Evolutionary conservation across 768 basidiomycete genomes (phyloP).

Genomic region (Phallus indusiatus): DNA sequence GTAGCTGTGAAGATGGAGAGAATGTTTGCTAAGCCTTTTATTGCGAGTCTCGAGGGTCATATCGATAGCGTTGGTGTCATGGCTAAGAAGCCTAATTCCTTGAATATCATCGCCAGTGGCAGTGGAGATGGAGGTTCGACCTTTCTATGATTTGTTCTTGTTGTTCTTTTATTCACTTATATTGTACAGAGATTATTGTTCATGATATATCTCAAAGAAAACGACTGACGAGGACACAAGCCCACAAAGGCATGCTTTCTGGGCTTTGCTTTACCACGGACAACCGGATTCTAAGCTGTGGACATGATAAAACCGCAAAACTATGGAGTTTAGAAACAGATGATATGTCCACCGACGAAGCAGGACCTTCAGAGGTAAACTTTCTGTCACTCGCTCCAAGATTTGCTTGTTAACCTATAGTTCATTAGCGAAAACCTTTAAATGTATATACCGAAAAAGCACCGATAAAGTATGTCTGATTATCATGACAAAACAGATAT

Average conservation of each 20-base stretch:
- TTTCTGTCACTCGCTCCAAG: conserved; percentile 9
- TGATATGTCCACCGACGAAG: conserved; percentile 18
- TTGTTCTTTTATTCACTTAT: not conserved
- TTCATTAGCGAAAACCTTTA: conserved; percentile 44
- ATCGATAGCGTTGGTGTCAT: conserved; percentile 89
- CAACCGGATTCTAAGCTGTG: conserved; percentile 63
- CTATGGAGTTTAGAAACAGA: conserved; percentile 50
- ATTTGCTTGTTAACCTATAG: conserved; percentile 4
- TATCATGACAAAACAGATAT: not conserved
- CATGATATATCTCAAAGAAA: conserved; percentile 64
- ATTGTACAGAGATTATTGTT: conserved; percentile 61
- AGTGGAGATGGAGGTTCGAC: conserved; percentile 91
- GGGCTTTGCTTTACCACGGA: conserved; percentile 67
- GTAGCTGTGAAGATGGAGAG: conserved; percentile 96
- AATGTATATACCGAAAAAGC: conserved; percentile 77
- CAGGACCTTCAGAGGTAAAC: conserved; percentile 31
- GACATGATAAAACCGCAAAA: conserved; percentile 75
- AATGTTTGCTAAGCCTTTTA: conserved; percentile 96
- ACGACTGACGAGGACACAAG: conserved; percentile 48
- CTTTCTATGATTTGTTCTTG: not conserved
- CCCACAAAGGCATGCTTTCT: conserved; percentile 80
- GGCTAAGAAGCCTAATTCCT: conserved; percentile 57
- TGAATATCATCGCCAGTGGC: conserved; percentile 79
- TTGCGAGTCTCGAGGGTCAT: conserved; percentile 86
- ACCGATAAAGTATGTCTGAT: conserved; percentile 70